phyloP scores from a whole-genome alignment of 257 asterid genomes.

The Solanum dulcamara region DNA sequence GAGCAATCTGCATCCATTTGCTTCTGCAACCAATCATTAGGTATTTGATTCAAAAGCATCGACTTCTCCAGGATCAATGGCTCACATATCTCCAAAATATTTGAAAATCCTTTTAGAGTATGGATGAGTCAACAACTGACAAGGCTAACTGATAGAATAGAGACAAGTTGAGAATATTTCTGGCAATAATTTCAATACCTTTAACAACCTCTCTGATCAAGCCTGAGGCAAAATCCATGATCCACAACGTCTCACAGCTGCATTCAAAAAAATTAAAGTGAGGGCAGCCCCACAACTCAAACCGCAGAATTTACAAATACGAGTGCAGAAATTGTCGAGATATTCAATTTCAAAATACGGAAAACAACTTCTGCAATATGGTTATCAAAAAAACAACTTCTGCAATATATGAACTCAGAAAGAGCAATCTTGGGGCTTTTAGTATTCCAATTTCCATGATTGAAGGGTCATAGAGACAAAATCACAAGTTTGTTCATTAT shows the following conservation, averaged over 20 bases:
- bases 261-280: constrained; percentile 3
- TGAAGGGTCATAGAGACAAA: background rate
- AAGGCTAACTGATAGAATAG: background rate
- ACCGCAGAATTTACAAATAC: background rate
- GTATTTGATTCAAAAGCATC: constrained; percentile 39
- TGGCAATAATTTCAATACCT: constrained; percentile 34
- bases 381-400: background rate
- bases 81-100: constrained; percentile 74
- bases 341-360: background rate
- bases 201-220: constrained; percentile 48
- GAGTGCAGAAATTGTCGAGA: background rate
- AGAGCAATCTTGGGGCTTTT: background rate
- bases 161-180: background rate
- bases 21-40: constrained; percentile 51
- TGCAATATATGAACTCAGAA: background rate
- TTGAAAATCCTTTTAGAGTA: constrained; percentile 51
- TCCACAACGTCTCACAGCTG: constrained; percentile 81
- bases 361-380: background rate
- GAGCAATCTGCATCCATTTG: constrained; percentile 21
- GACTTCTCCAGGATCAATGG: constrained; percentile 60
- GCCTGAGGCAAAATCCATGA: constrained; percentile 58
- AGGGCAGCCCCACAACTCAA: background rate
- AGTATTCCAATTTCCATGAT: background rate
- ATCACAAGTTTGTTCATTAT: background rate
- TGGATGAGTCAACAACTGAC: constrained; percentile 20